These are phyloP conservation scores for Starmera amethionina DNA, from an alignment of 805 yeast genomes.

Conservation along the genomic window DNA sequence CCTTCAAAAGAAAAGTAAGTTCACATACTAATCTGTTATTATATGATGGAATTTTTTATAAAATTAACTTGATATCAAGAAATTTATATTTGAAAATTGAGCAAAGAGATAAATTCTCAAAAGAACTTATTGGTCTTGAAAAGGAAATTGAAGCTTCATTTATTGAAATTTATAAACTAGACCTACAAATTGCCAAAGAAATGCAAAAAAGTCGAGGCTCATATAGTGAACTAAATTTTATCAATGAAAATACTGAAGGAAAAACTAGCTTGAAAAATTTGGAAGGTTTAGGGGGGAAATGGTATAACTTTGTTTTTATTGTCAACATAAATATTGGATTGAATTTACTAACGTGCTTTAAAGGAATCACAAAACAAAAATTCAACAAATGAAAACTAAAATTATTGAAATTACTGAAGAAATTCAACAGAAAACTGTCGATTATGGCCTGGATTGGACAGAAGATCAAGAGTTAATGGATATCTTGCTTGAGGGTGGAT, in stretches of 20 bases:
- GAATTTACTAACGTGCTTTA: too few species aligned
- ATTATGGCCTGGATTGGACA: slow-evolving; percentile 20
- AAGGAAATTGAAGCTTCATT: neutral
- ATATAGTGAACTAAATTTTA: neutral
- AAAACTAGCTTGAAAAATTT: neutral
- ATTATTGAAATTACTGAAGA: neutral
- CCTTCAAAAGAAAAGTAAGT: slow-evolving; percentile 1
- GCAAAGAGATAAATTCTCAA: neutral
- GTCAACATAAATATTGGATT: neutral
- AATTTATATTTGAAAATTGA: neutral
- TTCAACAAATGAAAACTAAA: neutral
- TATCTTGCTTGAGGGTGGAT: slow-evolving; percentile 9
- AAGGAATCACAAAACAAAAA: neutral
- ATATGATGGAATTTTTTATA: neutral
- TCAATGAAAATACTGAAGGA: neutral
- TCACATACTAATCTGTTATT: too few species aligned
- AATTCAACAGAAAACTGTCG: slow-evolving; percentile 18
- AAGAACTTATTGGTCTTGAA: neutral
- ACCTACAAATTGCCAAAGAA: neutral
- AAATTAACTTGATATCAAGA: neutral
- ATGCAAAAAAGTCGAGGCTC: neutral
- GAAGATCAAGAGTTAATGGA: slow-evolving; percentile 17
- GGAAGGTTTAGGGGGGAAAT: neutral
- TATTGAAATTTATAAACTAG: neutral
- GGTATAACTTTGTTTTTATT: neutral